Percentiles rank a stretch among this genome's conserved stretches.
Conservation (phyloP, 257 asterid genomes). For the Plantago ovata region DNA sequence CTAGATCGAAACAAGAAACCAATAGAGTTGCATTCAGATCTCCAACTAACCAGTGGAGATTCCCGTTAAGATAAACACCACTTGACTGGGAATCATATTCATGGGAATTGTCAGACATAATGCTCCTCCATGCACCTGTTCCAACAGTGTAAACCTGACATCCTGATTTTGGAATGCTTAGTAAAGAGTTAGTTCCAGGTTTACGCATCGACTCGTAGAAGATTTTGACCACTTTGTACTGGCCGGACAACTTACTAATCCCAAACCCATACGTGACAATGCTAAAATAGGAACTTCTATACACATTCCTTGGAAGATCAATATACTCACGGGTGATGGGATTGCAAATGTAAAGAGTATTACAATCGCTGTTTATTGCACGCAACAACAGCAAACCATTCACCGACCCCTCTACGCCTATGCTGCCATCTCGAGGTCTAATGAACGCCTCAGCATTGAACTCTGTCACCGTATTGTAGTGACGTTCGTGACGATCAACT, state of each 20-base stretch:
- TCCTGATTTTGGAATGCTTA: conserved; percentile 17
- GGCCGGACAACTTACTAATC: conserved; percentile 15
- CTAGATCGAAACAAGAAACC: conserved; percentile 37
- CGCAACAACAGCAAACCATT: conserved; percentile 27
- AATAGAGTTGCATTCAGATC: conserved; percentile 8
- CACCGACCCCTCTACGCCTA: conserved; percentile 16
- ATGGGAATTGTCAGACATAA: neutral
- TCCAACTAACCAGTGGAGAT: conserved; percentile 37
- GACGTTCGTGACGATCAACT: conserved; percentile 21
- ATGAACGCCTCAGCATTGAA: conserved; percentile 9
- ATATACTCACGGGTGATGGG: conserved; percentile 36
- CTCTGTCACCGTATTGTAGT: conserved; percentile 10
- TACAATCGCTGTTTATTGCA: neutral
- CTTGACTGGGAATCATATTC: neutral
- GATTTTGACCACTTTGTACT: conserved; percentile 21
- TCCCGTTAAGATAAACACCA: conserved; percentile 30
- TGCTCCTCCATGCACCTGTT: conserved; percentile 33
- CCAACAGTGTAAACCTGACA: conserved; percentile 44
- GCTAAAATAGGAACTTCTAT: conserved; percentile 7
- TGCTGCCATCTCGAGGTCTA: neutral
- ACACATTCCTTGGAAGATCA: conserved; percentile 18
- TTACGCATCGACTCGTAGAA: conserved; percentile 10
- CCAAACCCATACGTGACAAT: conserved; percentile 40
- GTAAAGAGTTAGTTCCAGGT: neutral
- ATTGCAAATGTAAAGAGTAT: conserved; percentile 30